Conservation (phyloP, 257 asterid genomes). For the Cinchona pubescens region DNA sequence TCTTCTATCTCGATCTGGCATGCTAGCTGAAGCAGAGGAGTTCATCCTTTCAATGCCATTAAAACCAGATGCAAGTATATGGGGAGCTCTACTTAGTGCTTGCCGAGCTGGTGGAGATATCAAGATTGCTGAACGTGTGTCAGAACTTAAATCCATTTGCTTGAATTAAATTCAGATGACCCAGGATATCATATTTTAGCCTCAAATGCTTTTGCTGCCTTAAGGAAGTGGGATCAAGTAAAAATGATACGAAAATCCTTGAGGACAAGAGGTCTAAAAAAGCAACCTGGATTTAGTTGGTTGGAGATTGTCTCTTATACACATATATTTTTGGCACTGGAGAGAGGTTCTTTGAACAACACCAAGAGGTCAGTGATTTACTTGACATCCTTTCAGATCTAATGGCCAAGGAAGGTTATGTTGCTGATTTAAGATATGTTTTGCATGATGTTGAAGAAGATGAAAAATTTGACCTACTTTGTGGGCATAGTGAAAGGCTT, state of each 20-base stretch:
- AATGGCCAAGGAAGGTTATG: constrained; percentile 63
- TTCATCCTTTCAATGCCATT: constrained; percentile 68
- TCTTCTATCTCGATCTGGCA: constrained; percentile 76
- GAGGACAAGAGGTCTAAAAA: constrained; percentile 49
- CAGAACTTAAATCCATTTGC: constrained; percentile 35
- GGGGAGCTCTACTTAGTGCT: constrained; percentile 84
- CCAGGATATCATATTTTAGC: constrained; percentile 76
- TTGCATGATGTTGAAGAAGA: constrained; percentile 54
- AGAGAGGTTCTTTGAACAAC: constrained; percentile 39
- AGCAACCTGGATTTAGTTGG: constrained; percentile 83
- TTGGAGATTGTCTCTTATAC: too few species aligned
- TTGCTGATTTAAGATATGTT: constrained; percentile 46
- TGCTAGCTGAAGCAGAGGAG: constrained; percentile 65
- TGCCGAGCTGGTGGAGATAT: constrained; percentile 56
- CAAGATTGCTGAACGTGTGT: constrained; percentile 53
- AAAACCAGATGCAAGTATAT: constrained; percentile 71
- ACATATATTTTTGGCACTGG: constrained; percentile 51
- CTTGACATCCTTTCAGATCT: constrained; percentile 36
- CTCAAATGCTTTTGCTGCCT: constrained; percentile 65
- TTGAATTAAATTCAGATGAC: constrained; percentile 43
- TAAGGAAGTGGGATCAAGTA: constrained; percentile 72
- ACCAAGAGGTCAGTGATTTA: constrained; percentile 38
- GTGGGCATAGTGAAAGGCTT: constrained; percentile 61
- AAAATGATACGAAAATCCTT: constrained; percentile 50
- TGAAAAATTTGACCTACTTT: constrained; percentile 50